Evolutionary conservation across 1,284 basidiomycete species (phyloP).

Genomic region (Leccinum pseudoinsigne): DNA sequence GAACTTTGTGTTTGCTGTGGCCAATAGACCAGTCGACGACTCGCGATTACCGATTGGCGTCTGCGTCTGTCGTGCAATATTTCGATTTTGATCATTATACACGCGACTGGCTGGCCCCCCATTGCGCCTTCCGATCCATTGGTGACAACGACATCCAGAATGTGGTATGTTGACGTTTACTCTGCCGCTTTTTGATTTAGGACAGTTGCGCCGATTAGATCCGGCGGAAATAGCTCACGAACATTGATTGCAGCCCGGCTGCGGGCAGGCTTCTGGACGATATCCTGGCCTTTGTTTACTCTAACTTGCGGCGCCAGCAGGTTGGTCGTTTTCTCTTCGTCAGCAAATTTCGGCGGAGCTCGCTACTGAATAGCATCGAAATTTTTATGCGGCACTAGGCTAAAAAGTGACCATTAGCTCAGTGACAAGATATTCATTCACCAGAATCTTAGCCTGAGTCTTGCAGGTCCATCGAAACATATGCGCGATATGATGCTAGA

Average conservation of each 20-base stretch:
- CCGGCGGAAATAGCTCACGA: constrained; percentile 27
- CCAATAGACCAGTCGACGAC: not conserved
- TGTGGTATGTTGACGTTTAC: constrained; percentile 14
- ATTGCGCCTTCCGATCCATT: constrained; percentile 3
- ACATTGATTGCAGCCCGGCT: constrained; percentile 12
- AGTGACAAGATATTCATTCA: not conserved
- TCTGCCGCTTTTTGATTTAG: constrained; percentile 11
- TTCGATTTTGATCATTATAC: not conserved
- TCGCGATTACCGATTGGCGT: not conserved
- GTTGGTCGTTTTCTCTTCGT: not conserved
- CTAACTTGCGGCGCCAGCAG: not conserved
- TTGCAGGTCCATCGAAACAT: not conserved
- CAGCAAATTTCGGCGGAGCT: constrained; percentile 2
- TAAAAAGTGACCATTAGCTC: not conserved
- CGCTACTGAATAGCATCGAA: not conserved
- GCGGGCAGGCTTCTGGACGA: constrained; percentile 2
- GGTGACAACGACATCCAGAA: constrained; percentile 6
- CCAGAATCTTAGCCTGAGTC: not conserved
- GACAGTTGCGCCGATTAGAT: constrained; percentile 25
- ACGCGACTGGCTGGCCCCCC: constrained; percentile 4
- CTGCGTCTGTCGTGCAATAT: not conserved
- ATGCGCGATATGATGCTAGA: not conserved
- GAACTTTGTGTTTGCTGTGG: constrained; percentile 6
- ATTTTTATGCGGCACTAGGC: not conserved
- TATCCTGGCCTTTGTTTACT: constrained; percentile 12